A percentile compares a stretch with the other conserved stretches of the same genome.
Conservation (phyloP, 2,329 filamentous ascomycete species). For the Xylariaceae sp. region DNA sequence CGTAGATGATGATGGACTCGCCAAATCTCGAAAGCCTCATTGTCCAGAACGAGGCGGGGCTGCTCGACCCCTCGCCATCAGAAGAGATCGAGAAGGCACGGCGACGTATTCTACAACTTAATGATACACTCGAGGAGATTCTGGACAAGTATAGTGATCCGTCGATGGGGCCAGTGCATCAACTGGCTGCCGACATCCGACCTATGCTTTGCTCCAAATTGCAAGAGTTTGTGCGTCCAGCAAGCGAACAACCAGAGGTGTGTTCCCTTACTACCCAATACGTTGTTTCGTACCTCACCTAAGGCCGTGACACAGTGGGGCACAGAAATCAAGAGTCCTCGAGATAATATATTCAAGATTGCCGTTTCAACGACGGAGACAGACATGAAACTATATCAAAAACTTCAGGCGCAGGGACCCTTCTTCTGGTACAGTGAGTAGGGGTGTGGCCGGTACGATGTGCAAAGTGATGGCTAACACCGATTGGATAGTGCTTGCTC, state of each 20-base stretch:
- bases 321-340: slow-evolving; percentile 46
- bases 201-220: slow-evolving; percentile 50
- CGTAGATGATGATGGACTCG: slow-evolving; percentile 43
- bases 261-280: slow-evolving; percentile 1
- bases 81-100: slow-evolving; percentile 42
- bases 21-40: slow-evolving; percentile 50
- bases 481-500: slow-evolving; percentile 29
- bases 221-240: slow-evolving; percentile 45
- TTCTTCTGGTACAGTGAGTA: slow-evolving; percentile 56
- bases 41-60: slow-evolving; percentile 41
- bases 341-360: slow-evolving; percentile 56
- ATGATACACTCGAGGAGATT: slow-evolving; percentile 42
- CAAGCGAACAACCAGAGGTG: slow-evolving; percentile 42
- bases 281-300: background rate
- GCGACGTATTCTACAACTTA: slow-evolving; percentile 41
- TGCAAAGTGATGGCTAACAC: slow-evolving; percentile 9
- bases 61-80: slow-evolving; percentile 23
- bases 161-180: slow-evolving; percentile 51
- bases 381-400: slow-evolving; percentile 43
- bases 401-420: slow-evolving; percentile 39
- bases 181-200: slow-evolving; percentile 47
- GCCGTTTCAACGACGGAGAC: slow-evolving; percentile 49
- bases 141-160: slow-evolving; percentile 51
- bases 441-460: background rate
- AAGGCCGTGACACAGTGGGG: slow-evolving; percentile 36